Conservation (phyloP, 2,329 filamentous ascomycete species). For the Hypoxylon sp. region DNA sequence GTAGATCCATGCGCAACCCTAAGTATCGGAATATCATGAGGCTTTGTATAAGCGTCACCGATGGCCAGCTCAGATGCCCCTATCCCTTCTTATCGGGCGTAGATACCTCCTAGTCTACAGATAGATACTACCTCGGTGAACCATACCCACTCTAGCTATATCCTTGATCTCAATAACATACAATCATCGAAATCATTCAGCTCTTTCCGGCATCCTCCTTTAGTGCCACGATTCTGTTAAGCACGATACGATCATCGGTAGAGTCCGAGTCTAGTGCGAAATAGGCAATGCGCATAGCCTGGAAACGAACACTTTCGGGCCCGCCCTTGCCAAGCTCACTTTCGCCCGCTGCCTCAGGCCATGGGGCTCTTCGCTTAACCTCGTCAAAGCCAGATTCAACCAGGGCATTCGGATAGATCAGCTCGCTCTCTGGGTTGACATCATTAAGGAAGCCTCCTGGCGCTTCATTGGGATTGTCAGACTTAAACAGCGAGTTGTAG, state of each 20-base stretch:
- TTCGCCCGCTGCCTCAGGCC: conserved; percentile 82
- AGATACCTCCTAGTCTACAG: too few species aligned
- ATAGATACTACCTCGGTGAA: neutral
- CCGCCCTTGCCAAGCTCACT: conserved; percentile 67
- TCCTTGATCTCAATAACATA: neutral
- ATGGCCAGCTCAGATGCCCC: too few species aligned
- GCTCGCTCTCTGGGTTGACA: conserved; percentile 84
- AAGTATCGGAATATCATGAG: too few species aligned
- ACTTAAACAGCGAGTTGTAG: conserved; percentile 86
- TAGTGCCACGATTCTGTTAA: conserved; percentile 91
- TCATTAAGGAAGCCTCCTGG: conserved; percentile 84
- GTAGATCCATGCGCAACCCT: too few species aligned
- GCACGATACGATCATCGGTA: conserved; percentile 78
- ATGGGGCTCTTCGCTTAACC: conserved; percentile 75
- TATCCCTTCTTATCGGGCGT: too few species aligned
- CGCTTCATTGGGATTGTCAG: conserved; percentile 79
- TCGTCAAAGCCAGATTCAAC: conserved; percentile 87
- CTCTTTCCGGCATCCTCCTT: conserved; percentile 85
- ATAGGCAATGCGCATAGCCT: conserved; percentile 88
- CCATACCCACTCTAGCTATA: too few species aligned
- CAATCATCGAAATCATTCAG: conserved; percentile 21
- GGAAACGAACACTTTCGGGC: conserved; percentile 83
- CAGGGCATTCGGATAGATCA: conserved; percentile 79
- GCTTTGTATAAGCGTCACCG: too few species aligned
- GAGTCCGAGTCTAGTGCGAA: conserved; percentile 83